Conservation (phyloP, 768 basidiomycete genomes). For the Polyporus arcularius region DNA sequence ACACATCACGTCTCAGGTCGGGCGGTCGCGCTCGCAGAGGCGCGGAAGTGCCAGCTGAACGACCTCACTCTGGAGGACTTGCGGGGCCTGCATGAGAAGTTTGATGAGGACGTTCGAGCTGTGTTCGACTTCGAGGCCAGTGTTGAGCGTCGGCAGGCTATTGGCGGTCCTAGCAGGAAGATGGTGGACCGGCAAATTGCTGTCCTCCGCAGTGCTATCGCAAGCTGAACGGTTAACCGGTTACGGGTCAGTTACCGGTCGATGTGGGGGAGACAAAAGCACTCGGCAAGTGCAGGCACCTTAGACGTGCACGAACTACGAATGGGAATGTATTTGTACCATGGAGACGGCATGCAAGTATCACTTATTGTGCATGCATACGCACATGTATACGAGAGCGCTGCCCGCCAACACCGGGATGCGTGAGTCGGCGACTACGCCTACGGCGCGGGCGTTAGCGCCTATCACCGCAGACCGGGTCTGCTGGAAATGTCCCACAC, state of each 20-base stretch:
- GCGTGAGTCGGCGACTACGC: no score
- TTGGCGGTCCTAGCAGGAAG: constrained; percentile 85
- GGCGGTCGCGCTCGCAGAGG: constrained; percentile 93
- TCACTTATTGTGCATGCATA: no score
- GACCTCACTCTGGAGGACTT: constrained; percentile 81
- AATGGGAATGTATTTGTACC: no score
- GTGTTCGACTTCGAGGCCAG: constrained; percentile 97
- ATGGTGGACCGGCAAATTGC: constrained; percentile 87
- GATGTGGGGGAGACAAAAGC: background rate
- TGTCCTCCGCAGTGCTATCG: constrained; percentile 64
- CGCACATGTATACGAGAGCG: no score
- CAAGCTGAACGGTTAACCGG: constrained; percentile 18
- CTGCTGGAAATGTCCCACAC: constrained; percentile 11
- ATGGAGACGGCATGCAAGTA: no score
- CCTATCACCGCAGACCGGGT: constrained; percentile 9
- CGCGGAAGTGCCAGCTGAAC: constrained; percentile 76
- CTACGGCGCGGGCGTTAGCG: constrained; percentile 6
- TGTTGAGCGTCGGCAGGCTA: constrained; percentile 88
- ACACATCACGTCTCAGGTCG: constrained; percentile 98
- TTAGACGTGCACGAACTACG: no score
- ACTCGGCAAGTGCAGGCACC: background rate
- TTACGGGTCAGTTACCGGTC: no score
- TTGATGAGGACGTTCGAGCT: constrained; percentile 75
- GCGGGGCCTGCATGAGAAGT: constrained; percentile 71
- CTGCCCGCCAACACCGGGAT: background rate